Evolutionary conservation across 768 basidiomycete species (phyloP), one percentile per base, ranked within the genome.

Genomic region (Crepidotus variabilis): DNA sequence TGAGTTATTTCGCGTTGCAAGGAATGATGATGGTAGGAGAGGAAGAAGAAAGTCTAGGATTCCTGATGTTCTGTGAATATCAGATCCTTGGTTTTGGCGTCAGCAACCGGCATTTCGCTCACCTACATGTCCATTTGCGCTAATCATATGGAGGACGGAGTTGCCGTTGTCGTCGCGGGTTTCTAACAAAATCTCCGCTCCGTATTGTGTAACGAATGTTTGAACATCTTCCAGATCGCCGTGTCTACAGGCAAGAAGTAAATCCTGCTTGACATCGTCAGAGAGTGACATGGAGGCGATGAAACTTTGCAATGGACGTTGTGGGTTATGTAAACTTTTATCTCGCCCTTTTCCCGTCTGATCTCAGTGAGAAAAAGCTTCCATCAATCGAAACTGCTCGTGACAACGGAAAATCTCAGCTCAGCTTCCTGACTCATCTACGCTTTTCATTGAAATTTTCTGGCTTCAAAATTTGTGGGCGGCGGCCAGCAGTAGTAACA

Each of bases 71-170:
- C 60, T 32, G 33, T 51, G 24, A 50, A 24, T 50, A 14, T 21
- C 5, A 28, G 14, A 50, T 22, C 24, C 28, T 16, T 8, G 35
- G 35, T 50, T 33, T 56, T n/a, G n/a, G 23, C 49, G 23, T 36
- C 5, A 10, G 32, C 35, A 32, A 16, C 53, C 57, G 35, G 58
- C n/a, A 50, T 33, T 22, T 45, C 49, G 57, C 77, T 74, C 59
- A 95, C 94, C 92, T 73, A 75, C 63, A 76, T 97, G 94, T 0
- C 94, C 94, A 71, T 98, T 98, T 1, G 82, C 94, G 55, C 83
- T 85, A 13, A 81, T 77, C 94, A 96, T 96, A 69, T 97, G 94
- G 36, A 97, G 73, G 39, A 86, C 73, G 1, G 81, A 85, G 74
- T 94, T 97, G 36, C 82, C 87, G 65, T 89, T 82, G 45, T 86